Conservation (phyloP, 2,329 filamentous ascomycete species). For the Chaetomium sp. region DNA sequence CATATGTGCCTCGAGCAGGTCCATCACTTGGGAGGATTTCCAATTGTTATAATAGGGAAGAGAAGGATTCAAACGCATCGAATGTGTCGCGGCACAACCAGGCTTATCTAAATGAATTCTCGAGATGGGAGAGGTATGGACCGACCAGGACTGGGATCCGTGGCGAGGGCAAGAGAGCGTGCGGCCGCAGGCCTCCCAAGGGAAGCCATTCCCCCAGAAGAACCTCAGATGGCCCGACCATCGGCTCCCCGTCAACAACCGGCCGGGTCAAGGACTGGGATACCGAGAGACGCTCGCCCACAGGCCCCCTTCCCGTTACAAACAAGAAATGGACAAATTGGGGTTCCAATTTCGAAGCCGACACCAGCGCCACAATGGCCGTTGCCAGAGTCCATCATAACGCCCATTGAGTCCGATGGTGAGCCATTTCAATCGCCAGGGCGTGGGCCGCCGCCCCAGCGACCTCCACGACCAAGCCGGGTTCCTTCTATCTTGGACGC, state of each 20-base stretch:
- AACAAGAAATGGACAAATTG: constrained; percentile 33
- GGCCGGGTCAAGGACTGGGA: constrained; percentile 20
- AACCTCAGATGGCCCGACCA: constrained; percentile 26
- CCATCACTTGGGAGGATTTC: constrained; percentile 11
- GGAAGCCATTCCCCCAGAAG: constrained; percentile 12
- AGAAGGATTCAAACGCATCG: constrained; percentile 21
- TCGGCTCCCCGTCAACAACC: constrained; percentile 28
- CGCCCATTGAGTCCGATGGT: constrained; percentile 29
- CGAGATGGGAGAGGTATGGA: constrained; percentile 52
- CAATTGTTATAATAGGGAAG: constrained; percentile 12
- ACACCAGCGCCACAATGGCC: constrained; percentile 51
- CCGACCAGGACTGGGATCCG: constrained; percentile 40
- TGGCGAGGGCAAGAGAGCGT: constrained; percentile 49
- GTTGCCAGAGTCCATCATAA: constrained; percentile 35
- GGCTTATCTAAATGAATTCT: constrained; percentile 46
- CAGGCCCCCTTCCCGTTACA: constrained; percentile 32
- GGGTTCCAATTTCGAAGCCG: constrained; percentile 47
- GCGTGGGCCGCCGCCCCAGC: constrained; percentile 48
- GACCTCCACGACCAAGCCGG: constrained; percentile 53
- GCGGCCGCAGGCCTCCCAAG: constrained; percentile 35
- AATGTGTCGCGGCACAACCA: constrained; percentile 24
- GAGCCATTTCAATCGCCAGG: constrained; percentile 46
- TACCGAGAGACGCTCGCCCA: constrained; percentile 27
- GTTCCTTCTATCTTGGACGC: constrained; percentile 54
- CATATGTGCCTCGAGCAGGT: too few species aligned